A percentile compares a stretch with the other conserved stretches of the same genome.
Conservation (phyloP, 129 eudicot genomes). For the Kitagawia praeruptora region DNA sequence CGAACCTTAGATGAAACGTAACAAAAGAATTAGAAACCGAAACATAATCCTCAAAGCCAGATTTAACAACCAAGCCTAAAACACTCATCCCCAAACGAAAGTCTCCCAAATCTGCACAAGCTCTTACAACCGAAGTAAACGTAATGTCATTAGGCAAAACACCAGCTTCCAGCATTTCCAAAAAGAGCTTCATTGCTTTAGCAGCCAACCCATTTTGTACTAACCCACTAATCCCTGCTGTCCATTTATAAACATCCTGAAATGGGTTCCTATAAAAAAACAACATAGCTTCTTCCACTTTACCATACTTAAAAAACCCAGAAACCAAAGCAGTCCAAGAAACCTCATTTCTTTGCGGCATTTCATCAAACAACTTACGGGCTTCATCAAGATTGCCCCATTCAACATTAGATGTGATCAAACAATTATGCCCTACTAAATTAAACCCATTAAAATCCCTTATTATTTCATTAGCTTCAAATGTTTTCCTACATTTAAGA, state of each 20-base stretch:
- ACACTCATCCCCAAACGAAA: slow-evolving; percentile 37
- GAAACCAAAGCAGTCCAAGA: slow-evolving; percentile 71
- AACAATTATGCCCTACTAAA: slow-evolving; percentile 53
- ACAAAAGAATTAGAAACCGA: slow-evolving; percentile 58
- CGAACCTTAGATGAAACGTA: slow-evolving; percentile 42
- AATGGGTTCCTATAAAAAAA: slow-evolving; percentile 43
- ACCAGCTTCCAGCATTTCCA: slow-evolving; percentile 42
- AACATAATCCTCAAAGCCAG: slow-evolving; percentile 45
- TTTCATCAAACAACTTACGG: slow-evolving; percentile 59
- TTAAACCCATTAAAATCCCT: slow-evolving; percentile 46
- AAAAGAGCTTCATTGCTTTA: slow-evolving; percentile 31
- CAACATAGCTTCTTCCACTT: slow-evolving; percentile 50
- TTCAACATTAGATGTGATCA: slow-evolving; percentile 43
- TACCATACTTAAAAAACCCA: slow-evolving; percentile 46
- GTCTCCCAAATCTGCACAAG: slow-evolving; percentile 39
- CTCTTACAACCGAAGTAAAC: slow-evolving; percentile 44
- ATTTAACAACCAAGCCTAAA: slow-evolving; percentile 35
- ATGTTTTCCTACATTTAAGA: slow-evolving; percentile 29
- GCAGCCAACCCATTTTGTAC: slow-evolving; percentile 38
- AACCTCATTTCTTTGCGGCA: slow-evolving; percentile 68
- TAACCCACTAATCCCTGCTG: slow-evolving; percentile 61
- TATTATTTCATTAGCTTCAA: slow-evolving; percentile 44
- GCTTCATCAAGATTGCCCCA: slow-evolving; percentile 33
- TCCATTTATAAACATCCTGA: slow-evolving; percentile 50
- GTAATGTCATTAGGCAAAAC: slow-evolving; percentile 59